Evolutionary conservation across 139 green algal species (phyloP).

Genomic region (Medakamo hakoo): DNA sequence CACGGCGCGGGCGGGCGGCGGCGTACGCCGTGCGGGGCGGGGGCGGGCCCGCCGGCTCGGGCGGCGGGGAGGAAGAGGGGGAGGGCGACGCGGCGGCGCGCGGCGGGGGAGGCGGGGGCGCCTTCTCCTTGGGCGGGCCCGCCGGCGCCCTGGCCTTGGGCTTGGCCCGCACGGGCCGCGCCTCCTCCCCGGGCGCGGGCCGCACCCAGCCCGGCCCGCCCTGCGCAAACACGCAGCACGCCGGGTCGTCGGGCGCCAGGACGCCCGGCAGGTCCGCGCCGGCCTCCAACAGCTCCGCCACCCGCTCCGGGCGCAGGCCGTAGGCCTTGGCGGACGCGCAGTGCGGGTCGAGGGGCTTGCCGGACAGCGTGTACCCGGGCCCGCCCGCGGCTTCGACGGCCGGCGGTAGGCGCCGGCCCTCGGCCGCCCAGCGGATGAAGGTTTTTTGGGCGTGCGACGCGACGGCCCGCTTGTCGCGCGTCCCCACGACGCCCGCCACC

Average conservation of each 20-base stretch:
- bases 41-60: no score
- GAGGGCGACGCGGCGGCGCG: neutral
- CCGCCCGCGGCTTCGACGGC: conserved; percentile 7
- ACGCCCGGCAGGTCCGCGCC: neutral
- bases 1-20: conserved; percentile 31
- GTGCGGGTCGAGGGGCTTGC: conserved; percentile 58
- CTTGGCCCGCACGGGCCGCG: neutral
- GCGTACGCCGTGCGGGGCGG: conserved; percentile 47
- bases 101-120: neutral
- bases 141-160: conserved; percentile 3
- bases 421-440: conserved; percentile 61
- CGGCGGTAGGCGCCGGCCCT: conserved; percentile 43
- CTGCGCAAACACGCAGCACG: no score
- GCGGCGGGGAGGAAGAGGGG: neutral
- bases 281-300: neutral
- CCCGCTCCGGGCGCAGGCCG: conserved; percentile 43
- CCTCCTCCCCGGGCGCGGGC: neutral
- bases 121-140: conserved; percentile 1
- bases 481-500: conserved; percentile 19
- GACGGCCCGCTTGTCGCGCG: conserved; percentile 2
- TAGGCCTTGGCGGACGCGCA: conserved; percentile 48
- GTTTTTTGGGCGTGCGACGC: conserved; percentile 37
- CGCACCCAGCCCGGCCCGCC: neutral
- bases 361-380: conserved; percentile 24
- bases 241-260: no score